A percentile compares a stretch with the other conserved stretches of the same genome.
phyloP scores from a whole-genome alignment of 768 basidiomycete species.

The Exidia glandulosa region DNA sequence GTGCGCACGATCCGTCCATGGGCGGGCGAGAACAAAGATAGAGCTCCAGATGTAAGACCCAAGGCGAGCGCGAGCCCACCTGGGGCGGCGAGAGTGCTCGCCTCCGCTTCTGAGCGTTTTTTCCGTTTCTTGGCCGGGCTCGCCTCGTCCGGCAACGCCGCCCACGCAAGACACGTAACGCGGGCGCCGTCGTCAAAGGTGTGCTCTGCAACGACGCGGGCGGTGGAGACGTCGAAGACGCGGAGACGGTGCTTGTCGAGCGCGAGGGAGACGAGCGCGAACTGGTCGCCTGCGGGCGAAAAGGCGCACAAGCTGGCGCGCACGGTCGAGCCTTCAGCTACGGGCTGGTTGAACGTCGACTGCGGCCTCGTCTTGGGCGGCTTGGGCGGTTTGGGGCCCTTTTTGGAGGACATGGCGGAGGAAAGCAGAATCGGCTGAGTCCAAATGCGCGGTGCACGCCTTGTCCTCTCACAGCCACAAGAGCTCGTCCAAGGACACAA shows the following conservation, averaged over 20 bases:
- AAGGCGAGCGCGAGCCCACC: conserved; percentile 38
- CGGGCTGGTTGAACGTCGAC: conserved; percentile 27
- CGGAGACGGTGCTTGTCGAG: conserved; percentile 64
- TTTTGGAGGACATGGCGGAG: conserved; percentile 1
- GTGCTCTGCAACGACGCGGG: conserved; percentile 46
- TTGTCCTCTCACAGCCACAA: too few relatives aligned
- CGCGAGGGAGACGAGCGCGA: conserved; percentile 51
- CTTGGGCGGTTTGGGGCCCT: not conserved
- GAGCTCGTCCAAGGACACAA: too few relatives aligned
- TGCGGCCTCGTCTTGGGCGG: not conserved
- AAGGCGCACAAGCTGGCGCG: conserved; percentile 42
- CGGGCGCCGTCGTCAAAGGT: conserved; percentile 39
- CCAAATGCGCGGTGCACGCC: too few relatives aligned
- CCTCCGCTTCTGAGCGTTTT: conserved; percentile 22
- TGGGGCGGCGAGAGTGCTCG: conserved; percentile 15
- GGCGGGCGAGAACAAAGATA: conserved; percentile 49
- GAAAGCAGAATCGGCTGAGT: not conserved
- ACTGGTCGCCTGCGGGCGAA: conserved; percentile 43
- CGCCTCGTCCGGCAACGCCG: conserved; percentile 13
- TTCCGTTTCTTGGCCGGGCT: conserved; percentile 47
- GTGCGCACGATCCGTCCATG: conserved; percentile 46
- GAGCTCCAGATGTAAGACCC: conserved; percentile 50
- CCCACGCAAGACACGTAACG: conserved; percentile 46
- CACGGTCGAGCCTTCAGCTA: conserved; percentile 35
- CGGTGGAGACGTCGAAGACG: conserved; percentile 48